Percentiles rank a stretch among this genome's conserved stretches.
Conservation (phyloP, 1,139 yeast species). For the Suhomyces bokatorum region DNA sequence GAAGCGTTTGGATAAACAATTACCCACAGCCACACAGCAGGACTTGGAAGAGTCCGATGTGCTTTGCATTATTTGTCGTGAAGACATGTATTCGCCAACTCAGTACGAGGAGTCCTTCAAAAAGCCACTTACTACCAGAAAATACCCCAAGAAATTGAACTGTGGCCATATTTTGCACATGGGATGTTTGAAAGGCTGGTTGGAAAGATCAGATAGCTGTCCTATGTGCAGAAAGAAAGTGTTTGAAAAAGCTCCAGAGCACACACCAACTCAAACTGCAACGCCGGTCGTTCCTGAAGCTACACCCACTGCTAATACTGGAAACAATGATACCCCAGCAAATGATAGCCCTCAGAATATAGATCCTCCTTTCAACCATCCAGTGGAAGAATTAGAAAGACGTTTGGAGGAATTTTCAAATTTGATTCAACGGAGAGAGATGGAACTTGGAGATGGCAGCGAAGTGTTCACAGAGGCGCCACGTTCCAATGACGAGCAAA, state of each 20-base stretch:
- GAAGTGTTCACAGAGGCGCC: not conserved
- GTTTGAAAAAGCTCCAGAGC: conserved; percentile 18
- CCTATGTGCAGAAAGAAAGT: conserved; percentile 90
- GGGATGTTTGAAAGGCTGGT: conserved; percentile 91
- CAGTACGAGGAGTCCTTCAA: conserved; percentile 26
- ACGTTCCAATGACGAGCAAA: not conserved
- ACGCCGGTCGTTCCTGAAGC: conserved; percentile 8
- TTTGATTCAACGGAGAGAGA: conserved; percentile 7
- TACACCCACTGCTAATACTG: not conserved
- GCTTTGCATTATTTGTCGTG: conserved; percentile 82
- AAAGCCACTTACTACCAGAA: conserved; percentile 38
- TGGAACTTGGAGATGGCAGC: not conserved
- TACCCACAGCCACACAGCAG: conserved; percentile 58
- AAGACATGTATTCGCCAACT: conserved; percentile 61
- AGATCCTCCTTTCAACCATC: conserved; percentile 10
- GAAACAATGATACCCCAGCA: not conserved
- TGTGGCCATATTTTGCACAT: conserved; percentile 90
- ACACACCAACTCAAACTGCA: conserved; percentile 6
- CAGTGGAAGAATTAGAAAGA: conserved; percentile 11
- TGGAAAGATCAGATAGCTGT: conserved; percentile 86
- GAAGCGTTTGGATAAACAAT: conserved; percentile 61
- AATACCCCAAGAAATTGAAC: conserved; percentile 68
- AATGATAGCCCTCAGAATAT: conserved; percentile 3
- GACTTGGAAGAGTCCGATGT: conserved; percentile 63
- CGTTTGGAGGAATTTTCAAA: conserved; percentile 12